phyloP scores from a whole-genome alignment of 2,329 filamentous ascomycete species.

The Alternaria alternata region DNA sequence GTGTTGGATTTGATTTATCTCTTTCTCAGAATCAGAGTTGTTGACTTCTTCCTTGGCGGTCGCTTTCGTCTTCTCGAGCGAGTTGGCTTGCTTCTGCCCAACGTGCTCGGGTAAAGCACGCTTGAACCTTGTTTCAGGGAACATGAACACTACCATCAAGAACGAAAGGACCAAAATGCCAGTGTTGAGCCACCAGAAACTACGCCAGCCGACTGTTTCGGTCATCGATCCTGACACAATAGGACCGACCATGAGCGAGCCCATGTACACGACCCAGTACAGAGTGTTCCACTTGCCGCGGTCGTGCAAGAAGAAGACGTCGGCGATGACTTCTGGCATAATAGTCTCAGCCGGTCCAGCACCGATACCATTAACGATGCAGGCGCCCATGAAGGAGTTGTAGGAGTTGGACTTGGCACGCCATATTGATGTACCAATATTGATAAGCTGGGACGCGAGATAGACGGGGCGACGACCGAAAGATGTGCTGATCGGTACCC shows the following conservation, averaged over 20 bases:
- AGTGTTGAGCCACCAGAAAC: slow-evolving; percentile 73
- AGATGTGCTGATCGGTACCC: slow-evolving; percentile 64
- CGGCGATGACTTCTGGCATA: slow-evolving; percentile 69
- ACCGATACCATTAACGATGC: slow-evolving; percentile 68
- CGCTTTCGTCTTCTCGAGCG: slow-evolving; percentile 30
- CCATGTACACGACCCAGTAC: slow-evolving; percentile 71
- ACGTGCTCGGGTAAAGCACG: slow-evolving; percentile 52
- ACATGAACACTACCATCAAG: slow-evolving; percentile 64
- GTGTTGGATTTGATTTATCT: slow-evolving; percentile 37
- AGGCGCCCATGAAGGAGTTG: slow-evolving; percentile 70
- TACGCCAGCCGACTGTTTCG: slow-evolving; percentile 65
- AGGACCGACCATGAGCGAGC: slow-evolving; percentile 65
- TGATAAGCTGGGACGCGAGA: slow-evolving; percentile 62
- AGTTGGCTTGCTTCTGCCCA: slow-evolving; percentile 3
- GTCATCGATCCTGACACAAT: slow-evolving; percentile 70
- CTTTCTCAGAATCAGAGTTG: slow-evolving; percentile 26
- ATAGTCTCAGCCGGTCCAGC: slow-evolving; percentile 70
- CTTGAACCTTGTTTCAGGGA: slow-evolving; percentile 70
- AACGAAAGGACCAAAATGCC: slow-evolving; percentile 61
- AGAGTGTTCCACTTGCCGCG: slow-evolving; percentile 68
- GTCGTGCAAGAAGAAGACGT: slow-evolving; percentile 71
- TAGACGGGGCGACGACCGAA: slow-evolving; percentile 64
- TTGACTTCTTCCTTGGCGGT: slow-evolving; percentile 20
- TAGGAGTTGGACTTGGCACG: slow-evolving; percentile 66
- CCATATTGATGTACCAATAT: slow-evolving; percentile 64